Percentiles rank a stretch among this genome's conserved stretches.
These are phyloP conservation scores for Cyclostephanos tholiformis DNA, from an alignment of 108 stramenopile genomes.

Conservation along the genomic window DNA sequence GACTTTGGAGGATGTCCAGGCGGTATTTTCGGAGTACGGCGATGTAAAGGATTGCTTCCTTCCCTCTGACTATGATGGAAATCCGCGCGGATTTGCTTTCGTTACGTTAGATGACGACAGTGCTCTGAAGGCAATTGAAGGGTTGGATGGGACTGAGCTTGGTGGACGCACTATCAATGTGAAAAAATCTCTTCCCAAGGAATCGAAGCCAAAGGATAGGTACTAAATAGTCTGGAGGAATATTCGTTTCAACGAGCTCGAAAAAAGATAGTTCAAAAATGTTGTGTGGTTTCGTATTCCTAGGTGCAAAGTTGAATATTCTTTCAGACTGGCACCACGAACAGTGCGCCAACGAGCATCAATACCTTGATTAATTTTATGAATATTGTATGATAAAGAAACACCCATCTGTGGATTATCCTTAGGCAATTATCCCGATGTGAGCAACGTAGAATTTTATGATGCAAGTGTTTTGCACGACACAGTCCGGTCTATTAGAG, in stretches of 20 bases:
- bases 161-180: conserved; percentile 89
- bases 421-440: too few relatives aligned
- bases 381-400: too few relatives aligned
- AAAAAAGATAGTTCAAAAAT: too few relatives aligned
- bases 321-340: too few relatives aligned
- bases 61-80: conserved; percentile 71
- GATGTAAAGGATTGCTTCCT: conserved; percentile 77
- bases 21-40: conserved; percentile 75
- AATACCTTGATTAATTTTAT: too few relatives aligned
- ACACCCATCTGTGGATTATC: too few relatives aligned
- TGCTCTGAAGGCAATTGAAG: conserved; percentile 84
- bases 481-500: too few relatives aligned
- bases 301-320: too few relatives aligned
- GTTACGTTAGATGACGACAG: conserved; percentile 73
- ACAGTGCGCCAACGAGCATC: too few relatives aligned
- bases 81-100: conserved; percentile 89
- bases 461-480: too few relatives aligned
- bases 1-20: conserved; percentile 55
- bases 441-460: too few relatives aligned
- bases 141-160: conserved; percentile 81
- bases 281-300: too few relatives aligned
- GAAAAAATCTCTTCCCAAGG: conserved; percentile 89
- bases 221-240: conserved; percentile 18
- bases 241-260: neutral
- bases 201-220: conserved; percentile 47